Evolutionary conservation across 495 filamentous ascomycete genomes (phyloP), one percentile per base, ranked within the genome.

Genomic region (Achaetomiella virescens): DNA sequence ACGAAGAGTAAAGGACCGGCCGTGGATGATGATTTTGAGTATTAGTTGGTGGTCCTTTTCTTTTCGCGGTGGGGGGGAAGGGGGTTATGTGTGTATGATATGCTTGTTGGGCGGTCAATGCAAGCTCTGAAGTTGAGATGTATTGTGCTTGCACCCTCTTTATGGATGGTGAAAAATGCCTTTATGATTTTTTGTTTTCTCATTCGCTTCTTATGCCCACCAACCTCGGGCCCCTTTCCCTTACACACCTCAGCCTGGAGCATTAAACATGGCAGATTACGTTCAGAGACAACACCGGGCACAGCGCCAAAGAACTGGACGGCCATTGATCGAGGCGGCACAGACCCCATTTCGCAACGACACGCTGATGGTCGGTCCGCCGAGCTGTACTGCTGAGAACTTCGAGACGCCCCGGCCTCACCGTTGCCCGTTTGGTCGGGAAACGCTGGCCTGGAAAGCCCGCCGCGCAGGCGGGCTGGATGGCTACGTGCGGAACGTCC

Each of bases 21-120:
- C 12, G 91, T 91, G 50, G 93, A 98, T 79, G 95, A 97, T 79
- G 90, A 97, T 73, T 98, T 96, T 73, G 93, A 98, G 75, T 98
- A 98, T 74, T 98, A 57, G 38, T 1, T 51, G 15, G 35, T 14
- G 36, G n/a, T 21, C 11, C 25, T 11, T 9, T 43, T 21, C 8
- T 29, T n/a, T n/a, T n/a, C n/a, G n/a, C 15, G 8, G 31, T 2
- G 48, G 10, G 33, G 18, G 22, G 25, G 35, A 18, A 2, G 17
- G 20, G 27, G 21, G 22, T 3, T 38, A 21, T 29, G 25, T 25
- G 25, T 51, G 17, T 51, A 51, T 36, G 12, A 10, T 29, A 15
- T 14, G 20, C 18, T 1, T 57, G 12, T 21, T 17, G n/a, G n/a
- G 37, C 17, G n/a, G n/a, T n/a, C n/a, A n/a, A n/a, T n/a, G n/a